These are phyloP conservation scores for Stentor coeruleus DNA, from an alignment of 73 alveolate species.

Conservation along the genomic window DNA sequence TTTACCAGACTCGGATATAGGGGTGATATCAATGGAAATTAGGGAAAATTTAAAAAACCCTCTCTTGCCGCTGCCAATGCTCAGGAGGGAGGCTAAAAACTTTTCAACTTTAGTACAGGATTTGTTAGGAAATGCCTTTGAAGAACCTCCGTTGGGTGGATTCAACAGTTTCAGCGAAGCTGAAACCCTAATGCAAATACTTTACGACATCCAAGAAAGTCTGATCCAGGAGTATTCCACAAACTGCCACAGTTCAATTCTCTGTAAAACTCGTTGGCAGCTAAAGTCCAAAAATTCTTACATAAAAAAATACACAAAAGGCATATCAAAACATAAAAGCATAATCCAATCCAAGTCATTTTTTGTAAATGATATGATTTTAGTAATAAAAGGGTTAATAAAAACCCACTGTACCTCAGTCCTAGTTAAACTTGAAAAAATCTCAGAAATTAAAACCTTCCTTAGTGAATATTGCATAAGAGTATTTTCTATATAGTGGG, in stretches of 20 bases:
- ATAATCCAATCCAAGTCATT: not conserved
- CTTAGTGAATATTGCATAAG: conserved; percentile 14
- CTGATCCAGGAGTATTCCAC: not conserved
- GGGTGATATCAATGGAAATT: not conserved
- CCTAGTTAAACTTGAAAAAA: not conserved
- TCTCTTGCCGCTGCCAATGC: conserved; percentile 5
- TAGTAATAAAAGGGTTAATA: not conserved
- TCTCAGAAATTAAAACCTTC: not conserved
- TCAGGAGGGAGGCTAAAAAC: conserved; percentile 14
- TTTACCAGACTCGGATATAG: conserved; percentile 3
- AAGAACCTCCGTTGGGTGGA: not conserved
- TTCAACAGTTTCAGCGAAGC: not conserved
- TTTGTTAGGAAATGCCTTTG: not conserved
- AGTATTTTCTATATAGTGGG: conserved; percentile 21
- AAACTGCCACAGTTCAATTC: not conserved
- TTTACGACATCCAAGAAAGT: not conserved
- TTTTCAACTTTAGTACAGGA: conserved; percentile 6
- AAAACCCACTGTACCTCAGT: not conserved
- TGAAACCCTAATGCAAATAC: not conserved
- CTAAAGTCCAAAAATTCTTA: not conserved
- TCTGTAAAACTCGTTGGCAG: not conserved
- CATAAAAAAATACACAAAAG: not conserved
- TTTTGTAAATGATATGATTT: not conserved
- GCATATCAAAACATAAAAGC: not conserved
- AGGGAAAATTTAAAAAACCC: not conserved